These are phyloP conservation scores for Corynascus novoguineensis DNA, from an alignment of 495 filamentous ascomycete species.

Conservation along the genomic window DNA sequence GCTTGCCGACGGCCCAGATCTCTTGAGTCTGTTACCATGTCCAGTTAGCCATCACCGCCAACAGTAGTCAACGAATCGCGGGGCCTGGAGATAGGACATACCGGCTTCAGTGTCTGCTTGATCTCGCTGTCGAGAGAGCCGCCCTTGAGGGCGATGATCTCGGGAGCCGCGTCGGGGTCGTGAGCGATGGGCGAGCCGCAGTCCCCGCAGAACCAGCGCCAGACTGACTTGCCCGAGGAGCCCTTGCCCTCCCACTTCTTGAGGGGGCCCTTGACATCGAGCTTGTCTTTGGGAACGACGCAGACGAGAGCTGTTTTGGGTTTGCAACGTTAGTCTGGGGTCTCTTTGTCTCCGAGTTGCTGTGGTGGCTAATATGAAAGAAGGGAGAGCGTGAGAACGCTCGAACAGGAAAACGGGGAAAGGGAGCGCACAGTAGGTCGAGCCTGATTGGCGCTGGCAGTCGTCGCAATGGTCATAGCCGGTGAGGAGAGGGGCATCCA, in stretches of 20 bases:
- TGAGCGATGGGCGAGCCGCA: conserved; percentile 67
- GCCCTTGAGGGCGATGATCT: conserved; percentile 65
- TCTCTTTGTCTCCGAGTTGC: too few species aligned
- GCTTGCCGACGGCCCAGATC: conserved; percentile 63
- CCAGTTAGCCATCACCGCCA: background rate
- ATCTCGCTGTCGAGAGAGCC: conserved; percentile 56
- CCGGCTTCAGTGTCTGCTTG: conserved; percentile 64
- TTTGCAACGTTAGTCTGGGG: background rate
- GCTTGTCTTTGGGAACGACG: conserved; percentile 57
- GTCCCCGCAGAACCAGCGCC: conserved; percentile 63
- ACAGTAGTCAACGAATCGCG: background rate
- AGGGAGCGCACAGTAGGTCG: conserved; percentile 55
- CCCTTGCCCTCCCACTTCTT: conserved; percentile 56
- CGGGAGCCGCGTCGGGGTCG: conserved; percentile 60
- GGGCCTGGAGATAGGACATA: conserved; percentile 25
- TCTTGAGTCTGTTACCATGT: conserved; percentile 49
- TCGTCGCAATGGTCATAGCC: conserved; percentile 69
- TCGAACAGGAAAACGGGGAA: background rate
- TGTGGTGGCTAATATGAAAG: background rate
- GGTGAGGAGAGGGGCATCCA: conserved; percentile 49
- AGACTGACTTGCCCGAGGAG: conserved; percentile 53
- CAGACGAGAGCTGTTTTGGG: conserved; percentile 52
- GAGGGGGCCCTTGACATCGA: conserved; percentile 55
- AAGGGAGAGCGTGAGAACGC: background rate
- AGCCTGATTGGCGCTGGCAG: conserved; percentile 64